phyloP scores from a whole-genome alignment of 306 rosid genomes.

The Vicia faba region DNA sequence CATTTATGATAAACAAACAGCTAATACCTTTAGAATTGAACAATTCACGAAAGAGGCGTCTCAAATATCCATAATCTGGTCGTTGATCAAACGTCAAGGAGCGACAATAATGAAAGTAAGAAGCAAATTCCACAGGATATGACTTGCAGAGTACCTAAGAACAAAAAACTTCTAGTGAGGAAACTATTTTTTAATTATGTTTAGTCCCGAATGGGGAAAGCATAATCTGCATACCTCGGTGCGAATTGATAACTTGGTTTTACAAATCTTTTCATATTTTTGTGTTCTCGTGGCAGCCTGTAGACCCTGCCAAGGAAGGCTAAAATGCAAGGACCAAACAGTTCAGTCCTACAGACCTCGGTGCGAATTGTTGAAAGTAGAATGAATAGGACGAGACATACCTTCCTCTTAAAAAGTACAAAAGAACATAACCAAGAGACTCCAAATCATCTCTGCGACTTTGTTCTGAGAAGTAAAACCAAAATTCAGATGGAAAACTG shows the following conservation, averaged over 20 bases:
- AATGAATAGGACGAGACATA: constrained; percentile 15
- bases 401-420: constrained; percentile 47
- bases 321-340: constrained; percentile 37
- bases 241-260: constrained; percentile 66
- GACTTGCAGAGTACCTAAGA: constrained; percentile 62
- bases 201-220: not conserved
- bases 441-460: constrained; percentile 48
- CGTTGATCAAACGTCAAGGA: constrained; percentile 67
- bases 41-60: constrained; percentile 61
- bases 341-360: constrained; percentile 24
- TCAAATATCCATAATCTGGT: constrained; percentile 72
- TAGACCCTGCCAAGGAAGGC: constrained; percentile 97
- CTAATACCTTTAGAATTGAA: constrained; percentile 57
- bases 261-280: constrained; percentile 70
- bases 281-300: constrained; percentile 64
- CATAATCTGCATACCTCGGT: constrained; percentile 54
- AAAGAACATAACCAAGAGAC: constrained; percentile 44
- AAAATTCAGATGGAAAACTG: not conserved
- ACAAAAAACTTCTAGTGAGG: not conserved
- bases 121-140: constrained; percentile 63
- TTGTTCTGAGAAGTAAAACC: constrained; percentile 33
- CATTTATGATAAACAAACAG: not conserved
- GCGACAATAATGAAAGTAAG: constrained; percentile 71
- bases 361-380: too few relatives aligned
- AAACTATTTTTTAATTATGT: not conserved